Conservation (phyloP, 1,284 basidiomycete species). For the Leccinum variabile region DNA sequence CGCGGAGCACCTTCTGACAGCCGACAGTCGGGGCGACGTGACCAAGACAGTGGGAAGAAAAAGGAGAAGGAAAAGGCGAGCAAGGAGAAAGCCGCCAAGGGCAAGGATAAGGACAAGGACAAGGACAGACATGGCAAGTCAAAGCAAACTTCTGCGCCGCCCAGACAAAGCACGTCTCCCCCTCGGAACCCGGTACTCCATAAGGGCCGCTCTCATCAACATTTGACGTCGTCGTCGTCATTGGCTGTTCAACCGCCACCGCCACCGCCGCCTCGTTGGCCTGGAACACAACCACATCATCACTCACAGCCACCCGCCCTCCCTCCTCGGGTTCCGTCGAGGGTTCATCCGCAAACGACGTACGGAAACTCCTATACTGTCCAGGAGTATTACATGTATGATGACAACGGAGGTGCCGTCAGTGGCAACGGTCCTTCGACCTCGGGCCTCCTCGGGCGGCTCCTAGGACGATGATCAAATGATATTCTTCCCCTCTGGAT, state of each 20-base stretch:
- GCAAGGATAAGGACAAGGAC: conserved; percentile 19
- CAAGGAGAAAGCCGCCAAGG: conserved; percentile 20
- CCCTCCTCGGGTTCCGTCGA: conserved; percentile 9
- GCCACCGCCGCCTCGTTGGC: not conserved
- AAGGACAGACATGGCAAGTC: conserved; percentile 14
- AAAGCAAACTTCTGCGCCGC: conserved; percentile 3
- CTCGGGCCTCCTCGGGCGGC: conserved; percentile 22
- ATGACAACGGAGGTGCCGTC: not conserved
- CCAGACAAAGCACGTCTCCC: conserved; percentile 2
- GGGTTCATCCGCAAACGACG: conserved; percentile 21
- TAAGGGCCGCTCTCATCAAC: conserved; percentile 18
- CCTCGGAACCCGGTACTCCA: conserved; percentile 1
- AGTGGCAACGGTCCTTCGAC: not conserved
- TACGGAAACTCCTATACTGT: conserved; percentile 12
- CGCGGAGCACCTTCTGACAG: conserved; percentile 20
- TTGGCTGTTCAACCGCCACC: not conserved
- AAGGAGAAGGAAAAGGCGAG: conserved; percentile 17
- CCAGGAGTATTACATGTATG: conserved; percentile 1
- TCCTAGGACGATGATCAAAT: conserved; percentile 23
- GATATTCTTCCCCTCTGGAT: not conserved
- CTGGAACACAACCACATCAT: not conserved
- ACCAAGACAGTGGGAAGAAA: conserved; percentile 19
- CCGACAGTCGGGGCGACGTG: not conserved
- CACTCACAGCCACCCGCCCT: conserved; percentile 3
- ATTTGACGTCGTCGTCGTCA: not conserved